Conservation (phyloP, 306 rosid species). For the Delonix regia region DNA sequence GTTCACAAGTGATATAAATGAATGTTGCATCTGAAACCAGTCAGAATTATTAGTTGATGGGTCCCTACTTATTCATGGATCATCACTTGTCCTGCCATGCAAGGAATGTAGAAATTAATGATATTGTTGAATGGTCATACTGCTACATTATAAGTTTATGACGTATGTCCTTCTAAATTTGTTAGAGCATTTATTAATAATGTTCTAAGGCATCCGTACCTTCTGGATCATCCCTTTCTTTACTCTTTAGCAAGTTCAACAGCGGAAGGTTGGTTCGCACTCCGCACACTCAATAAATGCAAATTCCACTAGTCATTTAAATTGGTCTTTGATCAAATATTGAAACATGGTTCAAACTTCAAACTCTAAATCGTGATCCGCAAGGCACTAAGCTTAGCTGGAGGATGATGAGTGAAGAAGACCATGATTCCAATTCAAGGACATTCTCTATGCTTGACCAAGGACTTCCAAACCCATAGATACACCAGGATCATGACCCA, state of each 20-base stretch:
- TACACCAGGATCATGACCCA: slow-evolving; percentile 2
- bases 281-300: slow-evolving; percentile 54
- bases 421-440: slow-evolving; percentile 31
- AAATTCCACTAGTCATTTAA: background rate
- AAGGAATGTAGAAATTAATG: slow-evolving; percentile 27
- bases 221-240: slow-evolving; percentile 22
- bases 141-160: background rate
- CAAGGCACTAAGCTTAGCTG: background rate
- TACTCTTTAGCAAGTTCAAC: slow-evolving; percentile 22
- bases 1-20: slow-evolving; percentile 5
- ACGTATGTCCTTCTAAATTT: background rate
- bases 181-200: slow-evolving; percentile 37
- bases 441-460: slow-evolving; percentile 41
- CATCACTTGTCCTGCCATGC: slow-evolving; percentile 30
- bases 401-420: slow-evolving; percentile 14
- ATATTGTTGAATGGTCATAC: slow-evolving; percentile 40
- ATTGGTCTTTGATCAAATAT: slow-evolving; percentile 5
- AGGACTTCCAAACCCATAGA: slow-evolving; percentile 16
- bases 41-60: slow-evolving; percentile 23
- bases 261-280: slow-evolving; percentile 7
- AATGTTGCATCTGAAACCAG: slow-evolving; percentile 4
- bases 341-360: background rate
- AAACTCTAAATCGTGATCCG: slow-evolving; percentile 16
- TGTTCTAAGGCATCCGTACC: slow-evolving; percentile 45
- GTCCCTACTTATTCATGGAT: slow-evolving; percentile 15